Evolutionary conservation across 257 asterid species (phyloP), one percentile per base, ranked within the genome.

Genomic region (Solanum pinnatisectum): DNA sequence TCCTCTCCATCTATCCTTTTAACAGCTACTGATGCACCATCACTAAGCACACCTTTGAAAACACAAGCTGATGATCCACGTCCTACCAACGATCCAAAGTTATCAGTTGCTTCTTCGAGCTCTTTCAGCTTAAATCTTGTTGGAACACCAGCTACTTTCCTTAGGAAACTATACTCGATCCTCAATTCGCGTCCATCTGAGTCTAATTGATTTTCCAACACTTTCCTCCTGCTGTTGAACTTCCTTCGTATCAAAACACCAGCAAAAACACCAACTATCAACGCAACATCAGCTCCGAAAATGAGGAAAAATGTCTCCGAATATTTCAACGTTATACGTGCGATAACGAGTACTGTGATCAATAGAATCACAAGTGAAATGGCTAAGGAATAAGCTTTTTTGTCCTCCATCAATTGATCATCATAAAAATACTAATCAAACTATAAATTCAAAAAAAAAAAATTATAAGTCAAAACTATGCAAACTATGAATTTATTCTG

Each of bases 111-210:
- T 12, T 89, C 92, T 86, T 95, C 98, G 9, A 96, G 94, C 90
- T 96, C 98, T 84, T 93, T 90, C 89, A 79, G 89, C 37, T 95
- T 92, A 91, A 93, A 96, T 90, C 91, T 94, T 1, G 93, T 95
- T 8, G 98, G 98, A 11, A 95, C 94, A 30, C 98, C 96, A 22
- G 98, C 96, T 56, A 96, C 98, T 88, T 95, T 96, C 49, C 98
- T 91, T 13, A 96, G 93, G 60, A 96, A 96, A 79, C 98, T 96
- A 90, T 94, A 94, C 90, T 96, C 98, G 12, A 94, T 90, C 63
- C 98, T 90, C 4, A 95, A 91, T 92, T 95, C 97, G 2, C 96
- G 95, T 2, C 98, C 96, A 40, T 94, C 95, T 12, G 93, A 90
- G 36, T 91, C 93, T 37, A 92, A n/a, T 59, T 89, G 93, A 0